These are phyloP conservation scores for Malus hybrid DNA, from an alignment of 331 rosid species.

Conservation along the genomic window DNA sequence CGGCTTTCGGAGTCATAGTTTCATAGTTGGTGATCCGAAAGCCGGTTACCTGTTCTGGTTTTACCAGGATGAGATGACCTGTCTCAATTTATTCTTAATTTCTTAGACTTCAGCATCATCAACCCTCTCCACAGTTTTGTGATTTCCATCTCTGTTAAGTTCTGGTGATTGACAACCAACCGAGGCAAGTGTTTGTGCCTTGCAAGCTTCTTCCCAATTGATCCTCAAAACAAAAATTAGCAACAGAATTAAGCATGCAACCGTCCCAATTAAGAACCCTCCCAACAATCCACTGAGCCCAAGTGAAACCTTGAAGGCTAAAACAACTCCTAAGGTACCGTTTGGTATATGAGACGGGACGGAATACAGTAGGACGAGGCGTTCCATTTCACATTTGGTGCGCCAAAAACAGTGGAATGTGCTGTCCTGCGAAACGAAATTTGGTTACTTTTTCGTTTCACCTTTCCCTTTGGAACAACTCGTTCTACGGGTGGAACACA, in stretches of 20 bases:
- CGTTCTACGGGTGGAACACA: too few species aligned
- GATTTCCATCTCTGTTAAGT: constrained; percentile 10
- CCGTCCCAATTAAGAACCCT: constrained; percentile 55
- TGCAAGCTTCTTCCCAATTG: constrained; percentile 70
- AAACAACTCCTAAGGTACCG: constrained; percentile 30
- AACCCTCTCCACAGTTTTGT: constrained; percentile 3
- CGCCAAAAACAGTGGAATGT: too few species aligned
- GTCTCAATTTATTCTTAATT: neutral
- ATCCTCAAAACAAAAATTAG: constrained; percentile 51
- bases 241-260: constrained; percentile 40
- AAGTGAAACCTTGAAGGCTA: constrained; percentile 55
- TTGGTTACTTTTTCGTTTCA: too few species aligned
- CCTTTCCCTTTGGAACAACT: too few species aligned
- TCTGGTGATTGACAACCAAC: constrained; percentile 11
- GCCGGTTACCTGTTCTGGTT: neutral
- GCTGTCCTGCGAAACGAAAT: too few species aligned
- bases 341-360: too few species aligned
- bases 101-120: constrained; percentile 1
- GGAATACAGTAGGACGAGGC: too few species aligned
- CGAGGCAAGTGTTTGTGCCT: constrained; percentile 42
- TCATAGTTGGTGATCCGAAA: neutral
- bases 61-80: neutral
- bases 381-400: too few species aligned
- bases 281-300: constrained; percentile 56
- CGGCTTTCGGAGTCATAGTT: neutral